Base-by-base conservation (phyloP, 202 grass and related monocot species). In the Panicum virgatum region DNA sequence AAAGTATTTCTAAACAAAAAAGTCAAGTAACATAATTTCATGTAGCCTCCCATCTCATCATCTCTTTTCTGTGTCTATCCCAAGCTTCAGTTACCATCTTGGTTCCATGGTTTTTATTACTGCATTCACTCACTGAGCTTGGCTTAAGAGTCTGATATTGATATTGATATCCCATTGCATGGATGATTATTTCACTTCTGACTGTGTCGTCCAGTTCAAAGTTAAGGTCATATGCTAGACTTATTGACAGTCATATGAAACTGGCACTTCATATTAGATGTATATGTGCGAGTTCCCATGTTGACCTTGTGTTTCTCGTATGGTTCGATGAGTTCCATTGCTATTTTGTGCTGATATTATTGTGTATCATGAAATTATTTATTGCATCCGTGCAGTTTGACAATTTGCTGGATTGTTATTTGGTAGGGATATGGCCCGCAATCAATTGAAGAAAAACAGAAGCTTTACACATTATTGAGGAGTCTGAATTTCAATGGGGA, bases 381-480 rank as follows among this genome's bases (percentile, higher is more conserved):
- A 12, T 56, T 9, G 3, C 0, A 16, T 56, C 37, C 6, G 7
- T 68, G 50, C 22, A 9, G 25, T 80, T 80, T 69, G 52, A 69
- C 65, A 59, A 45, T 69, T 27, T 1, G 19, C 22, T 62, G 9
- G 2, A 34, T 67, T 85, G 20, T 86, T 73, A 38, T 83, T 90
- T 78, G 30, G 18, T 87, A 99, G 96, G 93, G 96, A 51, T 99
- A 99, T 81, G 96, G 93, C 61, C 96, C 96, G 9, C 96, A 96
- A 69, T 94, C 96, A 0, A 90, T 93, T 76, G 96, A 99, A 71
- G 96, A 99, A 79, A 99, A 99, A 78, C 96, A 99, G 66, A 99
- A 93, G 51, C 85, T 99, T 52, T 96, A 89, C 56, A 84, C 86
- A 51, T 91, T 99, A 27, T 87, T 99, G 62, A 93, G 96, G 77